Base-by-base conservation (phyloP, 495 filamentous ascomycete genomes). In the Staphylotrichum longicolle region DNA sequence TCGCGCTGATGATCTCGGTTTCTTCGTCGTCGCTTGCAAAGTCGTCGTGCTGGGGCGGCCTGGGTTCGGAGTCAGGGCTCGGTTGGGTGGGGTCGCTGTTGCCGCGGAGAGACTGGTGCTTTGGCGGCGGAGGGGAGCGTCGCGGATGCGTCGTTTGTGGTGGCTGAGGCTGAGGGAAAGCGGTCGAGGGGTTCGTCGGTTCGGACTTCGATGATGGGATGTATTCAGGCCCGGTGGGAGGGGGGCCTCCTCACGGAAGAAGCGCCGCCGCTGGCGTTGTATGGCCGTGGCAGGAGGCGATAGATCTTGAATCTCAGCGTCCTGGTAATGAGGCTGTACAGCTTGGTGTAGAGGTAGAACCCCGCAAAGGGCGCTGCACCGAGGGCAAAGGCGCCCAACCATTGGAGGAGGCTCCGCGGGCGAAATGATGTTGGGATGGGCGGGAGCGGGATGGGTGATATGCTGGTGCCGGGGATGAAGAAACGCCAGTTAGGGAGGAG, bases 11-110 rank as follows among this genome's bases (percentile, higher is more conserved):
- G 30, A 77, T 64, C 37, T 83, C 80, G 15, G 67, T 61, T 33
- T 82, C 80, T 54, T 83, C 82, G 45, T 82, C 81, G 52, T 82
- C 79, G 12, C 73, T 77, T 4, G 62, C 76, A 34, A 77, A 79
- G 15, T 76, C 78, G 58, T 32, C 15, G 1, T 51, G 57, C 2
- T 12, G 45, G 51, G n/a, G 8, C 30, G 27, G 11, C 40, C n/a
- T 37, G 42, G 27, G 30, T 33, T 15, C n/a, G 4, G 20, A 27
- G 20, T 27, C 20, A 1, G 20, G 20, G 20, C 20, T 34, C 44
- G 37, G 54, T 32, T 33, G 37, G 20, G 7, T 40, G 59, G 5
- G 41, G 44, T 40, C 39, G 51, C 3, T 11, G 48, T 10, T 37
- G 20, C 59, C 63, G 3, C 62, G 60, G n/a, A 61, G 51, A 5